phyloP scores from a whole-genome alignment of 2,329 filamentous ascomycete genomes.

The Microdochium paspali region DNA sequence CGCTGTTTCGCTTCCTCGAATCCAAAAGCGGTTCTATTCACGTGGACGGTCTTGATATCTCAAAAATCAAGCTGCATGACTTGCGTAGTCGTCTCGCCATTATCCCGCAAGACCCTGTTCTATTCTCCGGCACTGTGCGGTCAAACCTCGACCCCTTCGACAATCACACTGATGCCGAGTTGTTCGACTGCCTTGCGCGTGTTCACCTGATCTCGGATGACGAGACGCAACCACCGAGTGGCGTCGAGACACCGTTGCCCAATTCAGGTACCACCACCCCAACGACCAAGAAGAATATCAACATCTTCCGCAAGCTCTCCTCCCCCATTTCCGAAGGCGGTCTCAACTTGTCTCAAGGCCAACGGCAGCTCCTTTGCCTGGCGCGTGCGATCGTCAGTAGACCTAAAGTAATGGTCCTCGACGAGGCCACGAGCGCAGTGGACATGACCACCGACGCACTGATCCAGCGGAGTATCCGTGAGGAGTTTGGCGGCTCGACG shows the following conservation, averaged over 20 bases:
- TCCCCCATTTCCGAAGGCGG: constrained; percentile 63
- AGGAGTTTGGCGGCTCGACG: constrained; percentile 61
- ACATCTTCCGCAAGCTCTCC: constrained; percentile 54
- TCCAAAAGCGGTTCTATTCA: constrained; percentile 53
- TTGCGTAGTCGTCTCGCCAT: constrained; percentile 68
- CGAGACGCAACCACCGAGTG: constrained; percentile 22
- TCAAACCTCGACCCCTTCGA: constrained; percentile 72
- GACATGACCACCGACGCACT: constrained; percentile 68
- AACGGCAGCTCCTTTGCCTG: constrained; percentile 67
- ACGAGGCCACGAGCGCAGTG: constrained; percentile 71
- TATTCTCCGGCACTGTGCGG: constrained; percentile 71
- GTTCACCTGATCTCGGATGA: constrained; percentile 54
- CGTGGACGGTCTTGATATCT: constrained; percentile 69
- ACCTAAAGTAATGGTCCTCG: constrained; percentile 70
- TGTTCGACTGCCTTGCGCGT: constrained; percentile 59
- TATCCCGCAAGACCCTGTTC: constrained; percentile 70
- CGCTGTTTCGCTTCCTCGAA: constrained; percentile 71
- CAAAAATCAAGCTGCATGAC: constrained; percentile 59
- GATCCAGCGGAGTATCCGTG: constrained; percentile 64
- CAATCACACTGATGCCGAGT: constrained; percentile 57
- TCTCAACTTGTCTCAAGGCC: constrained; percentile 66
- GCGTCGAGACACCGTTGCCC: constrained; percentile 26
- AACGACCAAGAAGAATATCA: constrained; percentile 41
- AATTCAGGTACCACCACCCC: constrained; percentile 13
- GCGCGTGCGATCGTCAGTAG: constrained; percentile 63